Conservation (phyloP, 768 basidiomycete genomes). For the Macrolepiota fuliginosa region DNA sequence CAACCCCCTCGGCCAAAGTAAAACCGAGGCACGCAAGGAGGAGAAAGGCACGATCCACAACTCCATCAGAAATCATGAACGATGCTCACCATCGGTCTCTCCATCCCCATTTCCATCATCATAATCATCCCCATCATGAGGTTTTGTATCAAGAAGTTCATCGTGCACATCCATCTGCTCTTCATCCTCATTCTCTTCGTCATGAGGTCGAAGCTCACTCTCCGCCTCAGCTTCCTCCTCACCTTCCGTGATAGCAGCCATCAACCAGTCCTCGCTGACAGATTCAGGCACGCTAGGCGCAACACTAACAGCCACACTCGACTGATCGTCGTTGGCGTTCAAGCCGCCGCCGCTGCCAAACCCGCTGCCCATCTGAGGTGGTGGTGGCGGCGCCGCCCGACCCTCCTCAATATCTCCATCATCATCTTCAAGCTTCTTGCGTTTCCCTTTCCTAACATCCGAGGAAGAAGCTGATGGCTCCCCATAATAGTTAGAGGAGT, state of each 20-base stretch:
- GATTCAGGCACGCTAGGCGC: constrained; percentile 71
- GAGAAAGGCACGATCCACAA: constrained; percentile 33
- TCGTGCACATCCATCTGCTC: constrained; percentile 38
- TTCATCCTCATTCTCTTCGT: constrained; percentile 41
- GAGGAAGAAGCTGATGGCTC: constrained; percentile 34
- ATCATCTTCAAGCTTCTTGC: constrained; percentile 89
- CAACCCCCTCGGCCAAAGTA: constrained; percentile 29
- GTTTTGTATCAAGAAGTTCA: constrained; percentile 27
- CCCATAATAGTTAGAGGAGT: constrained; percentile 48
- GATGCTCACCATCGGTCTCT: constrained; percentile 52
- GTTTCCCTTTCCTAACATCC: constrained; percentile 75
- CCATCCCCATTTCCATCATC: constrained; percentile 30
- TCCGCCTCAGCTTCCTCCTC: constrained; percentile 55
- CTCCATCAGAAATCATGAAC: constrained; percentile 30
- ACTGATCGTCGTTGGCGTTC: constrained; percentile 48
- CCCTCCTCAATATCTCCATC: constrained; percentile 78
- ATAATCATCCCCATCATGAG: constrained; percentile 33
- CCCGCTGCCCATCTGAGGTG: constrained; percentile 41
- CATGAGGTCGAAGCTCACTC: constrained; percentile 33
- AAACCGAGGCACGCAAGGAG: constrained; percentile 36
- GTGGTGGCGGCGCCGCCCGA: constrained; percentile 62
- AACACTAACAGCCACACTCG: constrained; percentile 54
- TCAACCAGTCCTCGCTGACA: constrained; percentile 84
- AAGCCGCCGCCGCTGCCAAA: constrained; percentile 15
- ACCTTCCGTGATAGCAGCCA: constrained; percentile 82